phyloP scores from a whole-genome alignment of 768 basidiomycete genomes.

The Boletales sp. region DNA sequence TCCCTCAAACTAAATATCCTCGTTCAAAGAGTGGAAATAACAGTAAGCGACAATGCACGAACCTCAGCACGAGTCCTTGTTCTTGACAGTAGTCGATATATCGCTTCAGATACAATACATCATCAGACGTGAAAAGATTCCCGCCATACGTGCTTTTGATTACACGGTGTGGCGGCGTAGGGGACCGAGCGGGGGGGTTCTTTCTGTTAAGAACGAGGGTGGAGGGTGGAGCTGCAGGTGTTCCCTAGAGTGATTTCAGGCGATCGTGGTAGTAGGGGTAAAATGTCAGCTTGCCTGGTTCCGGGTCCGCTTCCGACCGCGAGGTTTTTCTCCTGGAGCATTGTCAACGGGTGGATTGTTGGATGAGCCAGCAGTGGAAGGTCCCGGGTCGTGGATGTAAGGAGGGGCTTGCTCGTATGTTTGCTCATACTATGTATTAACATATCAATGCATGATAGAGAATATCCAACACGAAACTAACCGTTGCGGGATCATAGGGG shows the following conservation, averaged over 20 bases:
- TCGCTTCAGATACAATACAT: constrained; percentile 77
- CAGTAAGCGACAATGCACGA: constrained; percentile 4
- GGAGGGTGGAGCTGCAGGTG: constrained; percentile 64
- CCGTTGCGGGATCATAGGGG: constrained; percentile 49
- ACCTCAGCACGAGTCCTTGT: constrained; percentile 81
- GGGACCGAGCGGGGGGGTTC: constrained; percentile 69
- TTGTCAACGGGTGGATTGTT: constrained; percentile 19
- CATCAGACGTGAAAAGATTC: constrained; percentile 82
- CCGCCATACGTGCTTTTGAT: constrained; percentile 90
- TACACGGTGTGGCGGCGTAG: constrained; percentile 77
- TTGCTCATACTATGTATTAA: constrained; percentile 46
- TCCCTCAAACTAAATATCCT: constrained; percentile 49
- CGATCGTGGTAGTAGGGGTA: not conserved
- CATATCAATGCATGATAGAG: constrained; percentile 6
- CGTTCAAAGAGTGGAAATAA: constrained; percentile 23
- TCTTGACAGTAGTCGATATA: constrained; percentile 92
- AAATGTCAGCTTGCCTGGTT: constrained; percentile 40
- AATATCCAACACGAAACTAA: constrained; percentile 26
- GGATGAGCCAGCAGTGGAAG: constrained; percentile 42
- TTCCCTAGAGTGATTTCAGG: constrained; percentile 35
- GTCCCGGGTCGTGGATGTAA: constrained; percentile 53
- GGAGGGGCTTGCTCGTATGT: constrained; percentile 54
- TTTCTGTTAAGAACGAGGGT: constrained; percentile 64
- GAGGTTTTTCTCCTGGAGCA: constrained; percentile 40
- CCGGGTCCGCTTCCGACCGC: constrained; percentile 69